Conservation (phyloP, 139 green algal species). For the Deuterostichococcus epilithicus region DNA sequence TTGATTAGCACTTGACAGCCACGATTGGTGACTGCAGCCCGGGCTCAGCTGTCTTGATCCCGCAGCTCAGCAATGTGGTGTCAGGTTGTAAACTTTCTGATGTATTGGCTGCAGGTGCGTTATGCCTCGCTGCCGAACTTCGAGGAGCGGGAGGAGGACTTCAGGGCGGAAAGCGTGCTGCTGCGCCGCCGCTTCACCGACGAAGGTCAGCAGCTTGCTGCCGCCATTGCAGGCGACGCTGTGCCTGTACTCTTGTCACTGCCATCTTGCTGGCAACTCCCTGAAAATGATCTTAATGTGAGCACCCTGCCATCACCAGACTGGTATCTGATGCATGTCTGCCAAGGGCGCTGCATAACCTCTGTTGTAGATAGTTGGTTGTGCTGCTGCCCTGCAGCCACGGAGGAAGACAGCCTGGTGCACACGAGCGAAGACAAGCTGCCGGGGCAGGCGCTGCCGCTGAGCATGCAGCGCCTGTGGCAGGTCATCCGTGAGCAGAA, state of each 20-base stretch:
- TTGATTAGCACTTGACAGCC: not conserved
- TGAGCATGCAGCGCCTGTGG: constrained; percentile 87
- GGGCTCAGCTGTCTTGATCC: not conserved
- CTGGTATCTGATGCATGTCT: too few species aligned
- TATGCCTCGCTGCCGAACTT: constrained; percentile 87
- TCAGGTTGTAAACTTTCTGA: not conserved
- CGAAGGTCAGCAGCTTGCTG: constrained; percentile 46
- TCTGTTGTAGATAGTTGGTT: not conserved
- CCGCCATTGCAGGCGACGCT: too few species aligned
- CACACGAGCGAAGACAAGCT: constrained; percentile 38
- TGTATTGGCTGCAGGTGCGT: constrained; percentile 52
- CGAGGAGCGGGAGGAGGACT: constrained; percentile 90
- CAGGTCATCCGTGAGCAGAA: constrained; percentile 85
- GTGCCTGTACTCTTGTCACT: too few species aligned
- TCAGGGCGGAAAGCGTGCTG: constrained; percentile 67
- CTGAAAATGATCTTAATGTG: not conserved
- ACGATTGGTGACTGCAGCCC: too few species aligned
- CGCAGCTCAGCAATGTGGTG: not conserved
- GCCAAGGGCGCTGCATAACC: not conserved
- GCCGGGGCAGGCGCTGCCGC: constrained; percentile 62
- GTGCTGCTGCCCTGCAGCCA: not conserved
- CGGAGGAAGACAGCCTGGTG: constrained; percentile 54
- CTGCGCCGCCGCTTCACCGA: constrained; percentile 69
- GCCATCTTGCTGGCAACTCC: too few species aligned
- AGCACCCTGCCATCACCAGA: not conserved